These are phyloP conservation scores for Porpolomopsis calyptriformis DNA, from an alignment of 768 basidiomycete species.

Conservation along the genomic window DNA sequence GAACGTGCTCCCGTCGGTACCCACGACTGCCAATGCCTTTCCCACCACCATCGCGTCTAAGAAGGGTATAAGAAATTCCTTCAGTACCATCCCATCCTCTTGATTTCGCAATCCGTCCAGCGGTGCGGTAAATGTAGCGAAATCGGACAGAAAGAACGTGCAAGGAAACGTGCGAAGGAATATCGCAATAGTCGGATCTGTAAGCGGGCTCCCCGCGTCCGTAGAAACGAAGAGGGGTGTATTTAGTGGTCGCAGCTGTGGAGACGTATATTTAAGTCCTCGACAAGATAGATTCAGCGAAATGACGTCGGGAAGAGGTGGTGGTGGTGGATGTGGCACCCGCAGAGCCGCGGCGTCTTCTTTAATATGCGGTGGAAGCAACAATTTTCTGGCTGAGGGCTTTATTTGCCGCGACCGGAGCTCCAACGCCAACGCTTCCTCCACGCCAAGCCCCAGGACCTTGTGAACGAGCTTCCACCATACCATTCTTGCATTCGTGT, in stretches of 20 bases:
- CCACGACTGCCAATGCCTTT: conserved; percentile 45
- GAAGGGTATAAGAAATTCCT: conserved; percentile 44
- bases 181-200: conserved; percentile 32
- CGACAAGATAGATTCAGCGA: conserved; percentile 28
- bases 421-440: conserved; percentile 26
- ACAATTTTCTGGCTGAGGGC: background rate
- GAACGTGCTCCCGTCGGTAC: conserved; percentile 70
- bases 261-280: conserved; percentile 24
- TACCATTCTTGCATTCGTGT: conserved; percentile 31
- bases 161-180: conserved; percentile 55
- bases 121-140: conserved; percentile 21
- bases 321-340: conserved; percentile 15
- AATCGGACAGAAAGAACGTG: conserved; percentile 46
- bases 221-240: conserved; percentile 59
- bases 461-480: conserved; percentile 51
- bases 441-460: conserved; percentile 31
- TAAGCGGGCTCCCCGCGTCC: conserved; percentile 33
- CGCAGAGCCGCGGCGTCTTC: conserved; percentile 18
- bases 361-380: conserved; percentile 11
- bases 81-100: conserved; percentile 40
- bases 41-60: conserved; percentile 64
- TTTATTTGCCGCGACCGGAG: conserved; percentile 7
- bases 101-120: conserved; percentile 31
- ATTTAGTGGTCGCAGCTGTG: conserved; percentile 31
- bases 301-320: conserved; percentile 1